Percentiles rank a stretch among this genome's conserved stretches.
Evolutionary conservation across 345 rosid species (phyloP).

Genomic region (Populus tremula): DNA sequence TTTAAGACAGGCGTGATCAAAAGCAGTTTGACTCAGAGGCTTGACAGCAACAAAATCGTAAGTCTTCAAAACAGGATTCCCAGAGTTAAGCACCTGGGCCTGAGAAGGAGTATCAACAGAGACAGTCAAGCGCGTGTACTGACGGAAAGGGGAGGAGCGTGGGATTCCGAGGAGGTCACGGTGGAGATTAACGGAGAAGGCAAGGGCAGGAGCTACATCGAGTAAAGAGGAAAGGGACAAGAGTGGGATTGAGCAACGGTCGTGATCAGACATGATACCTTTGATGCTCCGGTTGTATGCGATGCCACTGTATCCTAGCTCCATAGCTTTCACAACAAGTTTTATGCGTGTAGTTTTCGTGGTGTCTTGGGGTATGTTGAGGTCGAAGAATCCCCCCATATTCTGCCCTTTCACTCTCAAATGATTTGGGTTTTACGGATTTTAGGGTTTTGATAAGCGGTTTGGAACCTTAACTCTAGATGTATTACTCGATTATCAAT

Average conservation of each 20-base stretch:
- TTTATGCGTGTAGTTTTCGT: constrained; percentile 47
- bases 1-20: constrained; percentile 66
- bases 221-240: constrained; percentile 66
- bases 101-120: constrained; percentile 52
- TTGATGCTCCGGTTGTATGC: constrained; percentile 55
- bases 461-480: too few relatives aligned
- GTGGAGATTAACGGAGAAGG: constrained; percentile 66
- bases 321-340: constrained; percentile 63
- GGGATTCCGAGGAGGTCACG: constrained; percentile 70
- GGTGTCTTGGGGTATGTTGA: constrained; percentile 55
- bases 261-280: constrained; percentile 59
- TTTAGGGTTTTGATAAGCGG: not conserved
- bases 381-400: constrained; percentile 76
- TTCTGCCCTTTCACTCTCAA: too few relatives aligned
- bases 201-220: constrained; percentile 49
- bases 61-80: constrained; percentile 63
- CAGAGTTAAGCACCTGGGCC: constrained; percentile 58
- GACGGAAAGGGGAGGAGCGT: constrained; percentile 66
- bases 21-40: constrained; percentile 67
- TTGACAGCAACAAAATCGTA: constrained; percentile 74
- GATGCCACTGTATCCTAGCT: constrained; percentile 66
- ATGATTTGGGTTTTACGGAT: not conserved
- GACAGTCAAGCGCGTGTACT: constrained; percentile 84
- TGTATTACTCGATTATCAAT: too few relatives aligned
- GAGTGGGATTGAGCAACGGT: constrained; percentile 55